Evolutionary conservation across 345 rosid genomes (phyloP).

Genomic region (Murraya koenigii): DNA sequence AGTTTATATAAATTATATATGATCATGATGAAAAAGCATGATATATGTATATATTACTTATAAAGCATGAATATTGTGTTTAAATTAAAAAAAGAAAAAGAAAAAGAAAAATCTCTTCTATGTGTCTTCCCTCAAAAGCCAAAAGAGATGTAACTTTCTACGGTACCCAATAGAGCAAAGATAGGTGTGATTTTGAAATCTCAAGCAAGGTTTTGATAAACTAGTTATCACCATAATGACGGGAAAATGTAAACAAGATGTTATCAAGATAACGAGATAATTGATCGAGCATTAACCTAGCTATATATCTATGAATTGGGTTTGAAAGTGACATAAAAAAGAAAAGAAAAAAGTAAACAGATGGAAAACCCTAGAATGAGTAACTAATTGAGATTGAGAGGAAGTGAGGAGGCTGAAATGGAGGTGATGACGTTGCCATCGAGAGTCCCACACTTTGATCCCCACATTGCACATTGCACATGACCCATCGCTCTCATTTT

Average conservation of each 20-base stretch:
- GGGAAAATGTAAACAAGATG: background rate
- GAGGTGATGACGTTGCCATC: conserved; percentile 1
- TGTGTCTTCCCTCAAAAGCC: background rate
- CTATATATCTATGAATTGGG: background rate
- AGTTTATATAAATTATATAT: background rate
- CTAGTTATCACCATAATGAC: background rate
- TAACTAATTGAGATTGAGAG: background rate
- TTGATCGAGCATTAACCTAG: background rate
- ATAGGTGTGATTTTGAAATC: background rate
- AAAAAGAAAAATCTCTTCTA: background rate
- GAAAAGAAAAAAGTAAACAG: background rate
- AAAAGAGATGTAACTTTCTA: background rate
- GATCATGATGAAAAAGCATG: background rate
- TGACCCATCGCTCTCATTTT: conserved; percentile 41
- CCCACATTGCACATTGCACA: conserved; percentile 28
- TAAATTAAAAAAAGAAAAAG: too few species aligned
- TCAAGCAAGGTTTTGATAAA: background rate
- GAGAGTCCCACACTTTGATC: conserved; percentile 27
- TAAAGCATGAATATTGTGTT: background rate
- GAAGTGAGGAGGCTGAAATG: background rate
- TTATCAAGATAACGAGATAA: background rate
- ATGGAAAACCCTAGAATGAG: background rate
- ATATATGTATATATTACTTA: background rate
- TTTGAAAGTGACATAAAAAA: background rate
- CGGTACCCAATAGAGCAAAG: background rate